Base-by-base conservation (phyloP, 495 filamentous ascomycete species). In the Cairneyella variabilis region DNA sequence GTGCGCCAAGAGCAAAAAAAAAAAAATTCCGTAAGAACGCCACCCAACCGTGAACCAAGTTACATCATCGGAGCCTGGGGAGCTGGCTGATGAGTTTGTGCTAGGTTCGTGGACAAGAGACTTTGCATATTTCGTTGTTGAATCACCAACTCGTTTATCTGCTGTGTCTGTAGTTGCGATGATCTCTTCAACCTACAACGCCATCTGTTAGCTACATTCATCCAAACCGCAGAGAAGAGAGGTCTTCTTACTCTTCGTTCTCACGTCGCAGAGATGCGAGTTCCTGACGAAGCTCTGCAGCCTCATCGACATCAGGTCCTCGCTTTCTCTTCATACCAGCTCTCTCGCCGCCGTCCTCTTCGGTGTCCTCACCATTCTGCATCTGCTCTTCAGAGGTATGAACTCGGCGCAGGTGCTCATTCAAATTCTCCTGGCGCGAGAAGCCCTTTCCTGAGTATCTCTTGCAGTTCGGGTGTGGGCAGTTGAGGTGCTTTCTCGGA, bases 381-480 rank as follows among this genome's bases (percentile, higher is more conserved):
- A 77, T 75, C 25, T 66, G 45, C 30, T 59, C 63, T 42, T 72
- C 68, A 34, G 75, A 62, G 36, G 77, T 72, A 68, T 95, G 91
- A 9, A 90, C 89, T 3, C 88, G 83, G 22, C 90, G 82, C 18
- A 91, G 67, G 64, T 97, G 91, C 69, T 97, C 91, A 56, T 88
- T 85, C 2, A 95, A 76, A 57, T 97, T 95, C 68, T 96, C 91
- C 49, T 85, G 82, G 1, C 91, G 82, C 14, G 88, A 86, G 65
- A 96, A 97, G 1, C 89, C 89, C 57, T 85, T 80, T 62, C 79
- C 83, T 0, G 76, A 78, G 64, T 86, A 85, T 12, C 90, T 84
- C 62, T 90, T 89, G 74, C 91, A 96, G 64, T 84, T 80, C n/a
- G 69, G 59, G 53, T 88, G 79, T 0, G 90, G 89, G 57, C 91